Evolutionary conservation across 2,329 filamentous ascomycete genomes (phyloP), one percentile per base, ranked within the genome.

Genomic region (Fusarium denticulatum): DNA sequence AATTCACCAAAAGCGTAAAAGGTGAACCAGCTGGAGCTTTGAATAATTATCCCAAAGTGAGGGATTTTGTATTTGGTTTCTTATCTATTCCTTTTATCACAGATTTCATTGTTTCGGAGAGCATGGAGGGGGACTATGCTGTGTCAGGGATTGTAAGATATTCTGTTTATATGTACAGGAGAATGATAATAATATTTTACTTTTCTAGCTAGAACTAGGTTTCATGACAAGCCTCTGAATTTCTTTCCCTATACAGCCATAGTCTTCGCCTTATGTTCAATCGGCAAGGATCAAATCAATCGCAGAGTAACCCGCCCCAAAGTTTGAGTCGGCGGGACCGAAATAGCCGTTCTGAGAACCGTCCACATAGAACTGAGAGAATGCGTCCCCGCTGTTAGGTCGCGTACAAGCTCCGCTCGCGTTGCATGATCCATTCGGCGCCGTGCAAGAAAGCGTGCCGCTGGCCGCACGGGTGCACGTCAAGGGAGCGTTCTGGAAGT

Each of bases 361-460:
- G n/a, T 66, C n/a, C 4, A 67, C 61, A n/a, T 66, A 67, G 20
- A 67, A 66, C 5, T 67, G 50, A 18, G 30, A 50, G 6, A 66
- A 67, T 8, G 14, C 1, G 1, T 0, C 2, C 1, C 0, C 43
- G 13, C 0, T n/a, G 9, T n/a, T 39, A 15, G 60, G 60, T 28
- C 64, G 22, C 5, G 1, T 6, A 2, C 64, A 67, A 18, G 0
- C 0, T 4, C 61, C 43, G 5, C 1, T 3, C 0, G 3, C 0
- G 0, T 1, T 0, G 8, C 64, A 65, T 22, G n/a, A 43, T 22
- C 60, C 60, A 3, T 43, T 43, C 5, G 60, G 43, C 13, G 36
- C 43, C 22, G 32, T 65, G 13, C 64, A 66, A 15, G 49, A 24
- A 9, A 66, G 64, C 0, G 30, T 16, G 5, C 60, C 64, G 16